A percentile compares a stretch with the other conserved stretches of the same genome.
phyloP scores from a whole-genome alignment of 257 asterid species.

The Solanum neorickii region DNA sequence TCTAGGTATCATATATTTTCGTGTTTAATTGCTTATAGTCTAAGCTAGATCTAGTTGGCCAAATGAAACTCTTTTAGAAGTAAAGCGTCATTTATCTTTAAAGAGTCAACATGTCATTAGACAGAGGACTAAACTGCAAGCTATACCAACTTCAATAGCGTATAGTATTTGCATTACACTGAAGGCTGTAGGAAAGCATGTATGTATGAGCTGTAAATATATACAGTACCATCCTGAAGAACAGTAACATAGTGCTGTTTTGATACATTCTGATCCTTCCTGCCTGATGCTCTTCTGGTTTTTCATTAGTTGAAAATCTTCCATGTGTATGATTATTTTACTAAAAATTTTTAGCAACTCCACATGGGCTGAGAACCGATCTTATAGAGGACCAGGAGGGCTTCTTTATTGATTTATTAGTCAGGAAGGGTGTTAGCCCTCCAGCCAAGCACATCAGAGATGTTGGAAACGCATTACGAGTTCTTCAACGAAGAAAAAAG shows the following conservation, averaged over 20 bases:
- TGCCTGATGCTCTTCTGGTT: background rate
- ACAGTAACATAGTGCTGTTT: background rate
- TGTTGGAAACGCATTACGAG: background rate
- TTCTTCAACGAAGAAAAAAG: background rate
- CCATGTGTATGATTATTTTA: background rate
- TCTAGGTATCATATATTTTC: background rate
- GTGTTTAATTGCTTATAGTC: background rate
- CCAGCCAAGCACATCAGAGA: background rate
- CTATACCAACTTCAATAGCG: background rate
- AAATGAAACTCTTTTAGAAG: background rate
- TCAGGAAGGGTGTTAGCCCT: constrained; percentile 11
- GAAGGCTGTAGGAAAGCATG: background rate
- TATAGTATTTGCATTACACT: background rate
- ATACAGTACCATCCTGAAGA: background rate
- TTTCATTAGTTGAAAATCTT: background rate
- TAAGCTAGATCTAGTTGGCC: background rate
- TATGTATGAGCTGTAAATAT: background rate
- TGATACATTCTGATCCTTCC: background rate
- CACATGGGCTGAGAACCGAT: constrained; percentile 59
- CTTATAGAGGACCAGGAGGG: constrained; percentile 64
- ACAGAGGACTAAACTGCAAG: background rate
- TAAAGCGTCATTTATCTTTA: background rate
- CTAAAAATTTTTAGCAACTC: constrained; percentile 24
- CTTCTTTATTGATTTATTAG: constrained; percentile 71
- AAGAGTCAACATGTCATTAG: background rate